Base-by-base conservation (phyloP, 75 land plant genomes). In the Cunninghamia lanceolata region DNA sequence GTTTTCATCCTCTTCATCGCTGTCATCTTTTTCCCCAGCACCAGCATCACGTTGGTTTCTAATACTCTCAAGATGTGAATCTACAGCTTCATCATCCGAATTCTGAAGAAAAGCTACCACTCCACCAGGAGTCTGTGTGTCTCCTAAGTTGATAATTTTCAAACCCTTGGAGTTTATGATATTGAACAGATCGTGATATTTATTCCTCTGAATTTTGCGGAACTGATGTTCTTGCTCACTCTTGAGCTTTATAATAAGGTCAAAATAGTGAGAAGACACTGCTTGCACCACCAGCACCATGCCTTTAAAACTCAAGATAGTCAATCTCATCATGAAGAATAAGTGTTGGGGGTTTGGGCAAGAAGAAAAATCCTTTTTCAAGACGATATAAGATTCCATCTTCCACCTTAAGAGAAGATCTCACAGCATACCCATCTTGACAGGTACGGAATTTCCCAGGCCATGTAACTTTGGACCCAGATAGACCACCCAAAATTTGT, bases 1-100 rank as follows among this genome's bases (percentile, higher is more conserved):
- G 86, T 98, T 99, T 89, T 95, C 97, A 90, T 98, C 99, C 99
- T 96, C 98, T 87, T 95, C 98, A 85, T 96, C 98, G 83, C 94
- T 95, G 83, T 96, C 96, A 63, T 63, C 68, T 68, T 91, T 93
- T 42, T 87, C 98, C 73, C 89, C 94, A 87, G 91, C 96, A 15
- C 82, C 89, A 21, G 88, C 89, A 76, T 88, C 91, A 32, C 90
- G 85, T 40, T 34, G 50, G 91, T 90, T 92, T 82, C 56, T 94
- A 3, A 96, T 95, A 21, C 95, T 86, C 82, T 93, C 93, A 82
- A 96, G 93, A 90, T 95, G 94, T 35, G 93, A 94, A 86, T 96
- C 98, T 85, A 92, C 92, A 86, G 92, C 95, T 86, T 94, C 95
- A 91, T 95, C 97, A 83, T 94, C 95, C 28, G 90, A 95, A 83